Evolutionary conservation across 1,139 yeast species (phyloP), one percentile per base, ranked within the genome.

Genomic region (Chernovozyma sophiae-reginae): DNA sequence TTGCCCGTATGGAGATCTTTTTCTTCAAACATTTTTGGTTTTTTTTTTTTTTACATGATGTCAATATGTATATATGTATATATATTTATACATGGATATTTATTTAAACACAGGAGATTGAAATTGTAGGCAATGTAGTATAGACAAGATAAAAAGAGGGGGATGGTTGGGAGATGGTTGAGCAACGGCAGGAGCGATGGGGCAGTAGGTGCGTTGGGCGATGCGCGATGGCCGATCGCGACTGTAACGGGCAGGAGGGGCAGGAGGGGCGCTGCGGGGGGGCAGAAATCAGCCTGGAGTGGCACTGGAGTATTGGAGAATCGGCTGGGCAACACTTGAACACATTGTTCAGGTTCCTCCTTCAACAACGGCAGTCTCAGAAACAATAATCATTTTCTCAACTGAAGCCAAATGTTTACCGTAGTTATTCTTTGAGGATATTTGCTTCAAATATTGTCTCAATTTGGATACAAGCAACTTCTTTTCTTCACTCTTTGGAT

Each of bases 351-450:
- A n/a, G n/a, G 14, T 25, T 13, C 15, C 31, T 16, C 19, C 31
- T 43, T 68, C 74, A 28, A 61, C 55, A 38, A 69, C 54, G n/a
- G 75, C 74, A 16, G 72, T 68, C 44, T 69, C 76, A 4, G 75
- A 77, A 41, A 73, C 76, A 13, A 72, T 68, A 41, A 79, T 79
- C 67, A 86, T 72, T 58, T 85, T 83, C 56, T 86, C 96, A 44
- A 86, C 92, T 40, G 92, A 81, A 3, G 92, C 95, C 49, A 87
- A 68, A 56, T 87, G 96, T 63, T 89, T 87, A 29, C 95, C 95
- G 53, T 80, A 77, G 39, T 68, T 68, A 35, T 74, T 72, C 53
- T 73, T 76, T 34, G 67, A 58, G 15, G 77, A 72, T 34, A 79
- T 76, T 45, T 77, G 75, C 47, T 75, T 76, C 55, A 79, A 66